A percentile compares a stretch with the other conserved stretches of the same genome.
Conservation (phyloP, 192 early-diverging fungal species). For the Coemansia sp. region DNA sequence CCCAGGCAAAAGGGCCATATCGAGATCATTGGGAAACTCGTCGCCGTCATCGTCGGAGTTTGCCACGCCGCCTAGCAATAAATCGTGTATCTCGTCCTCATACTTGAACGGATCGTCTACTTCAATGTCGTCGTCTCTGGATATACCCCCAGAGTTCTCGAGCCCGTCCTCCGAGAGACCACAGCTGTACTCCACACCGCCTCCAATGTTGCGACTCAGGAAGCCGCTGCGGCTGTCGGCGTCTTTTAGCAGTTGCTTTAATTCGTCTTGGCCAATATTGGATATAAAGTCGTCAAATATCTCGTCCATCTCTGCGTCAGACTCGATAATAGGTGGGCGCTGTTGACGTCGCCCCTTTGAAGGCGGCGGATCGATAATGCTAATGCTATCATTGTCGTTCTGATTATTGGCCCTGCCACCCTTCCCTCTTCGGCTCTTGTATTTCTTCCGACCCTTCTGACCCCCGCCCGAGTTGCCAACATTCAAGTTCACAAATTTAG, state of each 20-base stretch:
- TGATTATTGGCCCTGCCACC: neutral
- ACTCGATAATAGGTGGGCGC: constrained; percentile 1
- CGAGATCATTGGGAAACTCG: constrained; percentile 33
- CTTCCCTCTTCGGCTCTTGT: constrained; percentile 9
- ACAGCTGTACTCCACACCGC: constrained; percentile 6
- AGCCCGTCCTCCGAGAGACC: neutral
- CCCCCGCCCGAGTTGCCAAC: constrained; percentile 13
- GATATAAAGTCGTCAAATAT: constrained; percentile 36
- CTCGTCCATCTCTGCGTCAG: constrained; percentile 13
- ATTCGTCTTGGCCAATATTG: constrained; percentile 29
- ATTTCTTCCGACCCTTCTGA: constrained; percentile 6
- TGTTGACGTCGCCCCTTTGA: neutral
- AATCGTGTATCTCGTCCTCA: constrained; percentile 22
- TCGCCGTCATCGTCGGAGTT: constrained; percentile 38
- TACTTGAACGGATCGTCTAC: constrained; percentile 32
- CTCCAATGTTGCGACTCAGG: constrained; percentile 33
- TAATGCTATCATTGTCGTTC: neutral
- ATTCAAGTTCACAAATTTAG: constrained; percentile 32
- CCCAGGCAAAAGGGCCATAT: constrained; percentile 22
- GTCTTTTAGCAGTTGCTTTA: constrained; percentile 13
- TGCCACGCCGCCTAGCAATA: neutral
- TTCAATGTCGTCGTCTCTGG: constrained; percentile 12
- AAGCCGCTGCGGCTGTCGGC: neutral
- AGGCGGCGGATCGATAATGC: neutral
- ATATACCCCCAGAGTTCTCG: constrained; percentile 1